Base-by-base conservation (phyloP, 805 yeast genomes). In the Saccharomycopsis lassenensis region DNA sequence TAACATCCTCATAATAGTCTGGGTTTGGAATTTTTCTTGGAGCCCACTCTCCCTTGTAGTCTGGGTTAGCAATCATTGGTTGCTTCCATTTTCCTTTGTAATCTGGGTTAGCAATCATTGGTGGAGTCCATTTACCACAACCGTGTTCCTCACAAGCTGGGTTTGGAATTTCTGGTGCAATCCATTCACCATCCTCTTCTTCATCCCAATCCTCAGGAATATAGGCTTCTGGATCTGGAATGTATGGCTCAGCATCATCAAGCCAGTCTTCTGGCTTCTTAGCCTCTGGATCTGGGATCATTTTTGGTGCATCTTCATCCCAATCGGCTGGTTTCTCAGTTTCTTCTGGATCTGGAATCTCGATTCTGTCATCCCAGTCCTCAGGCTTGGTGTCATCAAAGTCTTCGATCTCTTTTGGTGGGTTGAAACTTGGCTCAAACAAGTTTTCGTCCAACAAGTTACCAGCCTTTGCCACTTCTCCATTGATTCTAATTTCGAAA, bases 151-250 rank as follows among this genome's bases (percentile, higher is more conserved):
- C 63, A 57, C 96, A 86, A 40, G 62, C 72, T 7, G 95, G 95
- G 54, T 86, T 86, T 30, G 61, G 61, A 31, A 85, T 63, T 32
- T 63, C 55, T 18, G 89, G 86, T 2, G 86, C 78, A 29, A 62
- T 49, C 93, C 93, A 87, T 49, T 67, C 77, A 4, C 95, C 95
- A 52, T 85, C 94, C 52, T 80, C 87, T 46, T 77, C 87, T 28
- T 83, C 94, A 52, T 82, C 82, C 95, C 95, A 86, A 50, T 69
- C 77, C 30, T 63, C 78, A 14, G 95, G 95, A 48, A 65, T 70
- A 22, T 42, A 51, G 20, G 83, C 77, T 1, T 61, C 64, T 26
- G 93, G 85, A 53, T 86, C 91, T 7, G 68, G 57, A 39, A 87
- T 72, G 42, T 57, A 70, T 41, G 58, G 65, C 7, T 71, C 67